phyloP scores from a whole-genome alignment of 768 basidiomycete species.

The Dendrothele bispora region DNA sequence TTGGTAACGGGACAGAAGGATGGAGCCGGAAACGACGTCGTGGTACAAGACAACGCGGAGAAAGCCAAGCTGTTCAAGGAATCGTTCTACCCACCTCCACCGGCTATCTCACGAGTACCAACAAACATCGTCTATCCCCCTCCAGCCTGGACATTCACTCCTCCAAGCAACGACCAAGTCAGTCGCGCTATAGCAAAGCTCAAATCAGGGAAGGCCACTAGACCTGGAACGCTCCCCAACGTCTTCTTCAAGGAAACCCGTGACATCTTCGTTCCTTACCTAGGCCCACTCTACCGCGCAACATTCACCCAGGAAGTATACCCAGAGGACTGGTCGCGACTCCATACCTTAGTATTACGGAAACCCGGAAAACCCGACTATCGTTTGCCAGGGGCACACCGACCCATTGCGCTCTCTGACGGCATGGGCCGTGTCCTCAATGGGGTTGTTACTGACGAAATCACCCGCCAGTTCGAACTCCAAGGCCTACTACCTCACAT shows the following conservation, averaged over 20 bases:
- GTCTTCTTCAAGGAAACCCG: conserved; percentile 22
- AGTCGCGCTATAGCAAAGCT: conserved; percentile 9
- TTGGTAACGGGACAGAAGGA: no score
- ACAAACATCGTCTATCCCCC: conserved; percentile 9
- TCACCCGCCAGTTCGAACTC: conserved; percentile 12
- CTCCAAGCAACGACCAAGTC: conserved; percentile 17
- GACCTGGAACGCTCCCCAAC: conserved; percentile 23
- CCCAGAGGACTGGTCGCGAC: conserved; percentile 27
- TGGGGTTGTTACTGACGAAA: background rate
- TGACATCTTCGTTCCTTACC: conserved; percentile 23
- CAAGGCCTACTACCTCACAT: conserved; percentile 19
- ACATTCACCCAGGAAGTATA: conserved; percentile 22
- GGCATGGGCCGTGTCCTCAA: background rate
- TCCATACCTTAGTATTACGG: conserved; percentile 21
- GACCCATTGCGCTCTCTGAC: conserved; percentile 25
- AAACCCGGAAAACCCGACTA: conserved; percentile 30
- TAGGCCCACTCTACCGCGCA: conserved; percentile 28
- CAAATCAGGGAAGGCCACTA: conserved; percentile 19
- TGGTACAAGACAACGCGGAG: no score
- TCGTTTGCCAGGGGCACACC: conserved; percentile 16
- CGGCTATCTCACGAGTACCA: no score
- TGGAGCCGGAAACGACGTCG: no score
- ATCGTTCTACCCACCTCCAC: no score
- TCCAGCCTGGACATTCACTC: background rate
- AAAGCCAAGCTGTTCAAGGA: no score